Conservation (phyloP, 352 stramenopile species). For the Blastocystis sp. region DNA sequence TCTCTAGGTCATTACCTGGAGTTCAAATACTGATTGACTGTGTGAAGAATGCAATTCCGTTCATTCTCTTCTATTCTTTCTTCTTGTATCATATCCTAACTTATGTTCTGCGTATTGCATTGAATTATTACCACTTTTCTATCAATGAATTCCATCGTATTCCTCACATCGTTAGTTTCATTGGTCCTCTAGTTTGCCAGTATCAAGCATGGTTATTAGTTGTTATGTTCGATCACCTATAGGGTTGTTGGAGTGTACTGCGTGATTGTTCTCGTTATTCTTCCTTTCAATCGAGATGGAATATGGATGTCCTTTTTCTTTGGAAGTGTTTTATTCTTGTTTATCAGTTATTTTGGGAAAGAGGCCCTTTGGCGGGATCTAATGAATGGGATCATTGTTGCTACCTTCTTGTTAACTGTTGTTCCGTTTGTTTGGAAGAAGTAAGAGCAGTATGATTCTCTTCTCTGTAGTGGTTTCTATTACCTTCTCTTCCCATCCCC, state of each 20-base stretch:
- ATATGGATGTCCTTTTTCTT: conserved; percentile 3
- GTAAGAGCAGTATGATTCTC: background rate
- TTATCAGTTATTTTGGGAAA: background rate
- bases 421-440: conserved; percentile 62
- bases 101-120: background rate
- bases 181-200: conserved; percentile 41
- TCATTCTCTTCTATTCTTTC: background rate
- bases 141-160: conserved; percentile 21
- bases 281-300: conserved; percentile 32
- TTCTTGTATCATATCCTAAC: conserved; percentile 16
- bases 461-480: conserved; percentile 51
- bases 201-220: conserved; percentile 29
- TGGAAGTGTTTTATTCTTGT: background rate
- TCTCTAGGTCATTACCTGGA: conserved; percentile 3
- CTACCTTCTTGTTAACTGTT: background rate
- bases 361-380: conserved; percentile 24
- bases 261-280: background rate
- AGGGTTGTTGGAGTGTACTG: conserved; percentile 29
- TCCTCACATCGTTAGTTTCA: conserved; percentile 12
- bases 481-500: conserved; percentile 47
- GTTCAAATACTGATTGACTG: background rate
- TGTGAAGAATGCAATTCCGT: background rate
- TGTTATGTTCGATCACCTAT: background rate
- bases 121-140: conserved; percentile 65
- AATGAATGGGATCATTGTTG: conserved; percentile 36